Percentiles rank a stretch among this genome's conserved stretches.
phyloP scores from a whole-genome alignment of 106 monocot species.

The Dioscorea dumetorum region DNA sequence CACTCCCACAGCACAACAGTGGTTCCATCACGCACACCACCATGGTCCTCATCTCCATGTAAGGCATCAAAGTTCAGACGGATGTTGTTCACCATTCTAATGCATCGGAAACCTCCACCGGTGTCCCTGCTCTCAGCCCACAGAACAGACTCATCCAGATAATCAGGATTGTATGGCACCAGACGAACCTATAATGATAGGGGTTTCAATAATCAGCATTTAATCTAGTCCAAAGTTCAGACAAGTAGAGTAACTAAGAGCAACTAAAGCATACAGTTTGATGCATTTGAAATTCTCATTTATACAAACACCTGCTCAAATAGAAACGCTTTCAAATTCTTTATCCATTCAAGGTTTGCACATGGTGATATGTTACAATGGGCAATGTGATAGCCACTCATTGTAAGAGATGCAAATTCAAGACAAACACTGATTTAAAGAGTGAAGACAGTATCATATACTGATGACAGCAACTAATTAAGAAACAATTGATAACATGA shows the following conservation, averaged over 20 bases:
- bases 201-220: neutral
- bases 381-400: too few species aligned
- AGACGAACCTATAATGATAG: slow-evolving; percentile 18
- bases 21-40: slow-evolving; percentile 16
- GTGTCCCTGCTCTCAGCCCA: slow-evolving; percentile 36
- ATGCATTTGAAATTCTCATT: too few species aligned
- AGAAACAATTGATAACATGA: too few species aligned
- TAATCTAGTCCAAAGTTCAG: neutral
- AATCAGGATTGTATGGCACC: slow-evolving; percentile 19
- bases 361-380: too few species aligned
- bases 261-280: too few species aligned
- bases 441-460: too few species aligned
- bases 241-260: neutral
- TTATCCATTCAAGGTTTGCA: too few species aligned
- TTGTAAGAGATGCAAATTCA: too few species aligned
- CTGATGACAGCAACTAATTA: too few species aligned
- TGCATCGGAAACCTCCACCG: slow-evolving; percentile 6
- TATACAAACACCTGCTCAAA: too few species aligned
- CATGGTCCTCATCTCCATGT: slow-evolving; percentile 11
- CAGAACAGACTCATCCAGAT: slow-evolving; percentile 32
- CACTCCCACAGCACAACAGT: slow-evolving; percentile 12
- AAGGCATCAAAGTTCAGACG: slow-evolving; percentile 15
- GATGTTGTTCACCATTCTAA: slow-evolving; percentile 19
- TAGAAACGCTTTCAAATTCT: too few species aligned
- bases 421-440: too few species aligned